These are phyloP conservation scores for Lactarius pseudohatsudake DNA, from an alignment of 768 basidiomycete species.

Conservation along the genomic window DNA sequence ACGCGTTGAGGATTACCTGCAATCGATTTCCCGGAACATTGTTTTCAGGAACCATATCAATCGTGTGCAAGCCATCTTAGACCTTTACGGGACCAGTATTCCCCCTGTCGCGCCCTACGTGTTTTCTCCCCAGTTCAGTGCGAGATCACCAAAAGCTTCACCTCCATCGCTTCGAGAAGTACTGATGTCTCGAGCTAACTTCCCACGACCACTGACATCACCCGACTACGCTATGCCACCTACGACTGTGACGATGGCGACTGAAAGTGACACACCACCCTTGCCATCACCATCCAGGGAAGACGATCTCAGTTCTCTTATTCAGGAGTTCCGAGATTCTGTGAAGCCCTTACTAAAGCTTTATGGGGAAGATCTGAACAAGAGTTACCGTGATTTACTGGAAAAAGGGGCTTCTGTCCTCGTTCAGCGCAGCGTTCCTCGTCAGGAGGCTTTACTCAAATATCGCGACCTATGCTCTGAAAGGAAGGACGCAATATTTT, in stretches of 20 bases:
- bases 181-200: neutral
- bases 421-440: neutral
- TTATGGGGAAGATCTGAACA: conserved; percentile 13
- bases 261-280: neutral
- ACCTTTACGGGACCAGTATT: neutral
- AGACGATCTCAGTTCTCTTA: neutral
- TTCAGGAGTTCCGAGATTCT: too few species aligned
- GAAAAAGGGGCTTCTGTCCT: neutral
- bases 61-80: neutral
- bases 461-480: neutral
- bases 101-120: neutral
- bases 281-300: neutral
- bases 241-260: neutral
- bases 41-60: neutral
- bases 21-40: neutral
- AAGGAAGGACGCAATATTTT: neutral
- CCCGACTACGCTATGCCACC: too few species aligned
- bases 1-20: neutral
- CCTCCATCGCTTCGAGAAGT: neutral
- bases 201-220: too few species aligned
- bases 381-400: neutral
- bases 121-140: neutral
- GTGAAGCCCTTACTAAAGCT: too few species aligned
- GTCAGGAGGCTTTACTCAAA: neutral
- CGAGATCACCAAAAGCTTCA: neutral